Base-by-base conservation (phyloP, 148 eudicot genomes). In the Rhododendron ferrugineum region DNA sequence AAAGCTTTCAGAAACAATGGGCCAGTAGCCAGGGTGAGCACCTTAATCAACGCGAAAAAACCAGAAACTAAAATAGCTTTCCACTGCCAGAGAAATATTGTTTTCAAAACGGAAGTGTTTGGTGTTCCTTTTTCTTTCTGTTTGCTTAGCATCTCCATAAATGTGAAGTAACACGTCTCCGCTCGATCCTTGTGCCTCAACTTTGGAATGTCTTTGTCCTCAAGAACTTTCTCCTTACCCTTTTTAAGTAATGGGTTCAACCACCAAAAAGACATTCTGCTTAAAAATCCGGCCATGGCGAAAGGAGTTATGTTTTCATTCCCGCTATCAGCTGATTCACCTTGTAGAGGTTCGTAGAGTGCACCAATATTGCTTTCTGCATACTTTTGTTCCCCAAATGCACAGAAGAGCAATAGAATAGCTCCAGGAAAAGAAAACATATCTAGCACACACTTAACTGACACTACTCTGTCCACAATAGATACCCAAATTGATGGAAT, bases 251-350 rank as follows among this genome's bases (percentile, higher is more conserved):
- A 47, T 49, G 91, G 88, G 85, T 94, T 94, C 66, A 93, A 64
- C 97, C 97, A 94, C 90, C 93, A 91, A 70, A 94, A 94, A 37
- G 94, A 85, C 82, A 94, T 85, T 46, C 50, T 88, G 49, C 93
- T 93, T 20, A 93, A 44, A 20, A 90, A 37, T 54, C 94, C 91
- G 4, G 94, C 94, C 68, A 54, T 79, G 28, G 89, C 80, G 37
- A 90, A 87, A 16, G 90, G 90, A 32, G 88, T 92, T 28, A 82
- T 20, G 32, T 42, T 78, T 30, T 70, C 60, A 14, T 50, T 23
- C 4, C 42, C 40, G 8, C 2, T 16, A 37, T 78, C 83, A 74
- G 47, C 81, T 74, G 79, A 83, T 58, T 85, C 86, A 34, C 78
- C 87, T 77, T 58, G 85, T 49, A 91, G 70, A 86, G 88, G 90